Base-by-base conservation (phyloP, 2,329 filamentous ascomycete species). In the Cryphonectria parasitica region DNA sequence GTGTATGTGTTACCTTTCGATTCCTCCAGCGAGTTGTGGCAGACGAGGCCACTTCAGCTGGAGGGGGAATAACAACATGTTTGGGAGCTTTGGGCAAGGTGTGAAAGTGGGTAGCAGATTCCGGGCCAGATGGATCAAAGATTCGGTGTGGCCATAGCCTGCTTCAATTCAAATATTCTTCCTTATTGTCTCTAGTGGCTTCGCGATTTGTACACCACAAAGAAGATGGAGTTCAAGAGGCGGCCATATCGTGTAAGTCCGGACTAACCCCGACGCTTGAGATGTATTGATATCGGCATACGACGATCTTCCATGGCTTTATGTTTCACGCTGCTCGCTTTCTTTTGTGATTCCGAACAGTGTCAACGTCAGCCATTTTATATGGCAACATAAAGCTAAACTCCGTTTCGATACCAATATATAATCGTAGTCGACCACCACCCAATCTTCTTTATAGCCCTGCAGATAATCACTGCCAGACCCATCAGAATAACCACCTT, bases 191-290 rank as follows among this genome's bases (percentile, higher is more conserved):
- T 34, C 6, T 4, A 34, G 34, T 58, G 25, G 7, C 5, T 2
- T 31, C 25, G 54, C 25, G 15, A 31, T 19, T 34, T 2, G 28
- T 3, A 58, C 10, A 56, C n/a, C 25, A 17, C 43, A 45, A 45
- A 28, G 13, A 25, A 56, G 52, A 17, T 17, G 43, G 22, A 56
- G n/a, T 17, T 28, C n/a, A 15, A 56, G 25, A 28, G 25, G 11
- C 54, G 54, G 54, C 54, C 25, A 5, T 58, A 58, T 31, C 28
- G 25, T 31, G 54, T 58, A 58, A 58, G 54, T 58, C 54, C 54
- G 54, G 13, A 31, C 28, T 58, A 31, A 58, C 28, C 25, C 54
- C 54, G 54, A 58, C 28, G 54, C 15, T 17, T 58, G 54, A 2
- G 1, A 31, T 58, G 6, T 19, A 5, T 31, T 34, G 28, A 58